Conservation (phyloP, 192 early-diverging fungal genomes). For the Entrophospora sp. region DNA sequence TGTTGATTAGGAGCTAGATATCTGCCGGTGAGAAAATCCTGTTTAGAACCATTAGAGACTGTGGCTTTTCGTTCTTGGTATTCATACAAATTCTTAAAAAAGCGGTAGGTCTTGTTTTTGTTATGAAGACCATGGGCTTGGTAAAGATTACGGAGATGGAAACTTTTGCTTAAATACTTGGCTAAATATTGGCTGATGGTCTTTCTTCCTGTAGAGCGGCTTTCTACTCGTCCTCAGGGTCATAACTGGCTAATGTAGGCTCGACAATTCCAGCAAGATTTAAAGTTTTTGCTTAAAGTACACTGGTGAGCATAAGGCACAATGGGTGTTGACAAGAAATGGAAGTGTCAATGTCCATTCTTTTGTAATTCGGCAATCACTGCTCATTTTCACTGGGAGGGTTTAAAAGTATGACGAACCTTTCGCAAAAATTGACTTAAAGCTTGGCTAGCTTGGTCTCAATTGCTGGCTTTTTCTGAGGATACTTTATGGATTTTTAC, state of each 20-base stretch:
- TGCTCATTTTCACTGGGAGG: not conserved
- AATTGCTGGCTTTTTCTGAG: not conserved
- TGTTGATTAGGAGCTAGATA: not conserved
- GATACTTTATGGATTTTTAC: not conserved
- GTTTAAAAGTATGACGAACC: not conserved
- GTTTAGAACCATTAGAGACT: not conserved
- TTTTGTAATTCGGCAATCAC: not conserved
- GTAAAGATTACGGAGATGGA: not conserved
- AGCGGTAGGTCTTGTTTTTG: not conserved
- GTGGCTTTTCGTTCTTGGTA: not conserved
- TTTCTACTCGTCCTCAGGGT: not conserved
- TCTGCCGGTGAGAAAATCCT: not conserved
- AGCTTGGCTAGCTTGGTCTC: not conserved
- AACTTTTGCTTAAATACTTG: not conserved
- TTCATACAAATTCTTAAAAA: not conserved
- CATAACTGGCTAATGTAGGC: not conserved
- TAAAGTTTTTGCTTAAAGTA: not conserved
- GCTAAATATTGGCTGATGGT: not conserved
- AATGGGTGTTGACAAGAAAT: not conserved
- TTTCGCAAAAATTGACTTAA: not conserved
- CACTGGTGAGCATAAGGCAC: not conserved
- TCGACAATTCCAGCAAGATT: not conserved
- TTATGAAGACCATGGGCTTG: not conserved
- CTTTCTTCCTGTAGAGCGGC: not conserved
- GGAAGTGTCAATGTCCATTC: not conserved